Conservation (phyloP, 257 asterid species). For the Gardenia jasminoides region DNA sequence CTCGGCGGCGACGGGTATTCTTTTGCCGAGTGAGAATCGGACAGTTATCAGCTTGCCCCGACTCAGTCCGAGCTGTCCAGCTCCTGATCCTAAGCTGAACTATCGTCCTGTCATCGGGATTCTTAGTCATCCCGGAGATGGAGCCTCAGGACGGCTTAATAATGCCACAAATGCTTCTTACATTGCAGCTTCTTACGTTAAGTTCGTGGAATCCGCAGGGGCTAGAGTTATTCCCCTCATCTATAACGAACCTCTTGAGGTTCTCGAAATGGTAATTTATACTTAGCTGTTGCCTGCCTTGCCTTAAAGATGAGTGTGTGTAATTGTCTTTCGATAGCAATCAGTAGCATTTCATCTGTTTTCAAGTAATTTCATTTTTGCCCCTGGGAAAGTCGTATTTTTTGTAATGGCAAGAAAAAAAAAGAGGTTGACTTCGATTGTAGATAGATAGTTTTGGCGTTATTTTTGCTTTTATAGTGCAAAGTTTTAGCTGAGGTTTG, state of each 20-base stretch:
- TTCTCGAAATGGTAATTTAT: conserved; percentile 44
- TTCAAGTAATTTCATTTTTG: no score
- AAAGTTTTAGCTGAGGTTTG: not conserved
- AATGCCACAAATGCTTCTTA: conserved; percentile 65
- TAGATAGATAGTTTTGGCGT: not conserved
- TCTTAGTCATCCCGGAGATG: conserved; percentile 85
- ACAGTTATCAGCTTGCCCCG: conserved; percentile 11
- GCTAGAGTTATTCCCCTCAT: conserved; percentile 93
- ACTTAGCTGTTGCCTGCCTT: no score
- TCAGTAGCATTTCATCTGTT: no score
- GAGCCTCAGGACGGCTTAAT: conserved; percentile 75
- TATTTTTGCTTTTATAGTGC: no score
- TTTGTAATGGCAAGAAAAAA: no score
- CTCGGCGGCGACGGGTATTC: conserved; percentile 20
- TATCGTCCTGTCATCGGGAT: conserved; percentile 85
- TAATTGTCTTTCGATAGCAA: no score
- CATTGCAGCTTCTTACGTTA: conserved; percentile 88
- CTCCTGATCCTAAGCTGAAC: conserved; percentile 55
- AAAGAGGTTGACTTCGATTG: not conserved
- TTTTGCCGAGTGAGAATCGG: conserved; percentile 41
- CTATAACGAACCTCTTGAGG: conserved; percentile 62
- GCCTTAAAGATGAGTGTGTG: no score
- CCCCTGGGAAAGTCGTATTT: no score
- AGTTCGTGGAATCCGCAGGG: conserved; percentile 86
- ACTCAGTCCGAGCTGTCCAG: conserved; percentile 41